Base-by-base conservation (phyloP, 169 alveolate genomes). In the Cryptosporidium ubiquitum region DNA sequence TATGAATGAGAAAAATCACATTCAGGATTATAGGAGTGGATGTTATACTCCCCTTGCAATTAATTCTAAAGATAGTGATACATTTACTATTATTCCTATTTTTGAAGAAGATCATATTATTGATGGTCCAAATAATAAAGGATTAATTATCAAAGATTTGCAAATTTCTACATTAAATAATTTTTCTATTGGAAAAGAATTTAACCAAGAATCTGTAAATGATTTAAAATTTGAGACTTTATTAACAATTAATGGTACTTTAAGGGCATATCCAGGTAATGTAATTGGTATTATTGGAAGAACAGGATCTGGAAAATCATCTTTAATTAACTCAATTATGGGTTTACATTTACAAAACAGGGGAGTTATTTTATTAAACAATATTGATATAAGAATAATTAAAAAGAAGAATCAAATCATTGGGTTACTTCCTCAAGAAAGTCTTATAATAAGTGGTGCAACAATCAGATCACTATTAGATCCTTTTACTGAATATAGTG, bases 301-400 rank as follows among this genome's bases (percentile, higher is more conserved):
- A 86, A 94, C 97, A 23, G 98, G 98, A n/a, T 95, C 98, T 5
- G 98, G 98, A 0, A 96, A 96, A 70, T 91, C 96, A 23, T 91
- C 97, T 5, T 71, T 96, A 16, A 49, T 95, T n/a, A 93, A 96
- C 52, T 86, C 96, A 23, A 70, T 95, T 20, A 93, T 95, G 73
- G 93, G 97, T 40, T 84, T 94, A 29, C 42, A 40, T 31, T 26
- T 42, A 26, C 58, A 37, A 29, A 79, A 18, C 6, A 58, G 20
- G 2, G 89, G 89, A n/a, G 4, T 6, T 47, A 79, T 79, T 23
- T 23, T 40, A 5, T 39, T 69, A 0, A 71, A 71, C 29, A 52
- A n/a, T 35, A 3, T 52, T 20, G 33, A 71, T 20, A 51, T 23
- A 7, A 73, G 33, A 23, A 1, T 7, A 2, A 69, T 69, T 44